Percentiles rank a stretch among this genome's conserved stretches.
phyloP scores from a whole-genome alignment of 805 yeast genomes.

The Ogataea henricii region DNA sequence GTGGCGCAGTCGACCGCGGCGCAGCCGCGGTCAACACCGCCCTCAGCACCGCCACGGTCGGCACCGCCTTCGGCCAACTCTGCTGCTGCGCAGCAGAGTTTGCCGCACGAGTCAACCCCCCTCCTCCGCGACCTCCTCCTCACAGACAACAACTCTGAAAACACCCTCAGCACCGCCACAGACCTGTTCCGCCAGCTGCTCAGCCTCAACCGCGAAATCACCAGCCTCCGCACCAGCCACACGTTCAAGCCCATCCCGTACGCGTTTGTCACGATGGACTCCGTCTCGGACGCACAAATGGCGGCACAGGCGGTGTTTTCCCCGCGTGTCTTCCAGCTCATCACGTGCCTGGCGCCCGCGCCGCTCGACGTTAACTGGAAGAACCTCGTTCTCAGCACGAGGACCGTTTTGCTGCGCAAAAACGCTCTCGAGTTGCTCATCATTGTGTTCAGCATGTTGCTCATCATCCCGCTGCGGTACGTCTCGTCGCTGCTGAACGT shows the following conservation, averaged over 20 bases:
- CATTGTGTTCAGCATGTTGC: conserved; percentile 50
- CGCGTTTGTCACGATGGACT: conserved; percentile 87
- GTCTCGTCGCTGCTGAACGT: conserved; percentile 58
- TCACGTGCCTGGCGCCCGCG: conserved; percentile 89
- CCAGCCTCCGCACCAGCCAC: conserved; percentile 30
- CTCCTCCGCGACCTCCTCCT: conserved; percentile 23
- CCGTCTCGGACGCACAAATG: conserved; percentile 95
- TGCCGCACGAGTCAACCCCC: conserved; percentile 26
- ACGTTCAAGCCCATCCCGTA: conserved; percentile 45
- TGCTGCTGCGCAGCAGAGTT: neutral
- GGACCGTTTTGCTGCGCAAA: conserved; percentile 37
- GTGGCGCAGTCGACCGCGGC: neutral
- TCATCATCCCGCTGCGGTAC: conserved; percentile 57
- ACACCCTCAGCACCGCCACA: too few relatives aligned
- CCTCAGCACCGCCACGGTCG: neutral
- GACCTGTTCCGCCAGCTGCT: conserved; percentile 30
- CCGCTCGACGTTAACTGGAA: conserved; percentile 93
- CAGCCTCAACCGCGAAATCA: conserved; percentile 43
- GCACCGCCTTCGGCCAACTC: too few relatives aligned
- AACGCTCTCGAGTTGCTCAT: conserved; percentile 40
- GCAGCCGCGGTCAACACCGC: neutral
- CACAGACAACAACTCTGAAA: conserved; percentile 4
- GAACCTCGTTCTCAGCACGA: conserved; percentile 45
- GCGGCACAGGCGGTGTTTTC: conserved; percentile 95
- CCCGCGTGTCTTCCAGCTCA: conserved; percentile 81